Conservation (phyloP, 106 monocot genomes). For the Iris macrosiphon region DNA sequence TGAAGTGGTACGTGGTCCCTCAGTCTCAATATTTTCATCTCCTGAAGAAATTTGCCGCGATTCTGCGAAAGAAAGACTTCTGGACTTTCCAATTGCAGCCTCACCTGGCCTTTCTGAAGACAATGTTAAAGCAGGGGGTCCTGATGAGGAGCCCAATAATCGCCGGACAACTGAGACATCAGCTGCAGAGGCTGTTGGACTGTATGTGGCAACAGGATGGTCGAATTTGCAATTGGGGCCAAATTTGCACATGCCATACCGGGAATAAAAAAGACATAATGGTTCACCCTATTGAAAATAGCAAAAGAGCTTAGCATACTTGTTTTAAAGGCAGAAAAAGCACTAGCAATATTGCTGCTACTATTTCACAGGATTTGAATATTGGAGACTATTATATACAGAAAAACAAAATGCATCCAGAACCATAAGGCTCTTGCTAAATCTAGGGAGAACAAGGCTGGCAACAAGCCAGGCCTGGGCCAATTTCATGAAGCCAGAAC, state of each 20-base stretch:
- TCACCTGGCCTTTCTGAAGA: conserved; percentile 24
- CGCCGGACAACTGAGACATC: conserved; percentile 22
- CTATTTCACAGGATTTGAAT: no score
- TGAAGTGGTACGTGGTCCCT: conserved; percentile 14
- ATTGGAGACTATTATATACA: no score
- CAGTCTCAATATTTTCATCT: conserved; percentile 27
- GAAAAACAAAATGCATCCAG: no score
- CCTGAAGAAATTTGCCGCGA: conserved; percentile 22
- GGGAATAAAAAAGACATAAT: conserved; percentile 62
- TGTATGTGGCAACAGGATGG: conserved; percentile 59
- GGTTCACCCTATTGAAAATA: conserved; percentile 57
- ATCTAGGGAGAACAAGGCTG: no score
- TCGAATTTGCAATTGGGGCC: conserved; percentile 86
- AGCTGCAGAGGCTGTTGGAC: conserved; percentile 22
- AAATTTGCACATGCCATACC: conserved; percentile 87
- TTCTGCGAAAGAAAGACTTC: conserved; percentile 15
- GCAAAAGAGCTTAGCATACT: conserved; percentile 4
- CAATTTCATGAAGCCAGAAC: no score
- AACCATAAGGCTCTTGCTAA: no score
- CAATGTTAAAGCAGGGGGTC: conserved; percentile 20
- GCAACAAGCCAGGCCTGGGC: no score
- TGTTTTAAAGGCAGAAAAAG: no score
- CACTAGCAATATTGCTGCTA: no score
- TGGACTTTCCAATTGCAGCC: conserved; percentile 13
- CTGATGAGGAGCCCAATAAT: conserved; percentile 24